These are phyloP conservation scores for Nyssa sinensis DNA, from an alignment of 148 eudicot species.

Conservation along the genomic window DNA sequence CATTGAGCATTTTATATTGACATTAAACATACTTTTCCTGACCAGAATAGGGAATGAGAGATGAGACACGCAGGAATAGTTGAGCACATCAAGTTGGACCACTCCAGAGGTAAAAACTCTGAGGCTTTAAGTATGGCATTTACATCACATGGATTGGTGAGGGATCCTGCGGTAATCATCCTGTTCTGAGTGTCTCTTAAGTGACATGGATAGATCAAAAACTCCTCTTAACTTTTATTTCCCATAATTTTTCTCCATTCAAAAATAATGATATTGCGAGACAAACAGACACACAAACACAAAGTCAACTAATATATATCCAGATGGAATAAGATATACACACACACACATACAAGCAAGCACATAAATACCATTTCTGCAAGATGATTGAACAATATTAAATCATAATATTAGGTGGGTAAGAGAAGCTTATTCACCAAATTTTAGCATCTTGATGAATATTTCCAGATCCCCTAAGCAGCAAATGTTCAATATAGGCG, in stretches of 20 bases:
- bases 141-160: background rate
- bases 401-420: background rate
- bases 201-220: background rate
- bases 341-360: background rate
- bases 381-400: background rate
- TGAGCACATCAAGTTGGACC: too few species aligned
- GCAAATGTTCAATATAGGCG: background rate
- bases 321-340: background rate
- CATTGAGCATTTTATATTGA: background rate
- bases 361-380: background rate
- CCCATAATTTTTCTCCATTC: background rate
- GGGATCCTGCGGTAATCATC: background rate
- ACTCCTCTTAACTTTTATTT: background rate
- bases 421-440: background rate
- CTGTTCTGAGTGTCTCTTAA: background rate
- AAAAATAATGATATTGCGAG: too few species aligned
- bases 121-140: too few species aligned
- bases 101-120: too few species aligned
- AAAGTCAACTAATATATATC: background rate
- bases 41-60: too few species aligned
- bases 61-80: too few species aligned
- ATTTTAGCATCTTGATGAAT: background rate
- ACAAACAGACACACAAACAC: background rate
- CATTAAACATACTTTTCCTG: background rate
- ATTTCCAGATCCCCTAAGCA: background rate